A percentile compares a stretch with the other conserved stretches of the same genome.
Evolutionary conservation across 2,329 filamentous ascomycete genomes (phyloP).

Genomic region (Stagonosporopsis cucurbitacearum): DNA sequence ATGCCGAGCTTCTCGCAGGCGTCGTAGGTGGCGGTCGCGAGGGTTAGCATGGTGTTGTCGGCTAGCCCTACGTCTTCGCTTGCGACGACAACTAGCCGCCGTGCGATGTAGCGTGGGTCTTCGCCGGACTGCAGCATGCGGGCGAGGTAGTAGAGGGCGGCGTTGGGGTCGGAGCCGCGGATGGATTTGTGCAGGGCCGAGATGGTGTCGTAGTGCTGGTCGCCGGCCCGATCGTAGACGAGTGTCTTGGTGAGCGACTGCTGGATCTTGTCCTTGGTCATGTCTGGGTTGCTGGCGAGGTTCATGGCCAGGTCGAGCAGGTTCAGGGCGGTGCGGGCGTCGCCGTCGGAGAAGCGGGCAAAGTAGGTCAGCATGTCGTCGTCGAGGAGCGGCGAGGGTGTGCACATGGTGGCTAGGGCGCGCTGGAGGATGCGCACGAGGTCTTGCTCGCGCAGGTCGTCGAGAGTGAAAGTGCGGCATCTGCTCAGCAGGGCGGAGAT

Average conservation of each 20-base stretch:
- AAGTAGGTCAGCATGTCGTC: slow-evolving; percentile 80
- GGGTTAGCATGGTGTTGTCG: slow-evolving; percentile 79
- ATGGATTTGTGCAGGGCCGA: slow-evolving; percentile 97
- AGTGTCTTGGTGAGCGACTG: slow-evolving; percentile 85
- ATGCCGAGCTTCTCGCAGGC: slow-evolving; percentile 93
- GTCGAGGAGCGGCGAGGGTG: slow-evolving; percentile 69
- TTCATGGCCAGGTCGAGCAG: slow-evolving; percentile 88
- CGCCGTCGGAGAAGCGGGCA: slow-evolving; percentile 85
- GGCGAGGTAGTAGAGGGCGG: slow-evolving; percentile 90
- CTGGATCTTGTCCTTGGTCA: slow-evolving; percentile 80
- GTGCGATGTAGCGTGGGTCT: slow-evolving; percentile 89
- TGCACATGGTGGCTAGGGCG: slow-evolving; percentile 69
- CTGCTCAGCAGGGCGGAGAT: slow-evolving; percentile 85
- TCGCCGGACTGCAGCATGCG: slow-evolving; percentile 96
- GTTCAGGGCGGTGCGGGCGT: slow-evolving; percentile 91
- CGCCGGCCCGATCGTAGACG: slow-evolving; percentile 92
- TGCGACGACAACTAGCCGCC: slow-evolving; percentile 92
- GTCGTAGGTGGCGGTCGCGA: slow-evolving; percentile 85
- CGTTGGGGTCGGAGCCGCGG: slow-evolving; percentile 84
- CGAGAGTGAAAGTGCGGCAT: slow-evolving; percentile 87
- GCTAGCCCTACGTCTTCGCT: slow-evolving; percentile 93
- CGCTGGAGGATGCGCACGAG: slow-evolving; percentile 75
- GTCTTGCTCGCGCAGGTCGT: slow-evolving; percentile 74
- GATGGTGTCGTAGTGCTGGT: slow-evolving; percentile 98
- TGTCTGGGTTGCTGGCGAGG: slow-evolving; percentile 67